phyloP scores from a whole-genome alignment of 139 green algal species.

The Cymbomonas tetramitiformis region DNA sequence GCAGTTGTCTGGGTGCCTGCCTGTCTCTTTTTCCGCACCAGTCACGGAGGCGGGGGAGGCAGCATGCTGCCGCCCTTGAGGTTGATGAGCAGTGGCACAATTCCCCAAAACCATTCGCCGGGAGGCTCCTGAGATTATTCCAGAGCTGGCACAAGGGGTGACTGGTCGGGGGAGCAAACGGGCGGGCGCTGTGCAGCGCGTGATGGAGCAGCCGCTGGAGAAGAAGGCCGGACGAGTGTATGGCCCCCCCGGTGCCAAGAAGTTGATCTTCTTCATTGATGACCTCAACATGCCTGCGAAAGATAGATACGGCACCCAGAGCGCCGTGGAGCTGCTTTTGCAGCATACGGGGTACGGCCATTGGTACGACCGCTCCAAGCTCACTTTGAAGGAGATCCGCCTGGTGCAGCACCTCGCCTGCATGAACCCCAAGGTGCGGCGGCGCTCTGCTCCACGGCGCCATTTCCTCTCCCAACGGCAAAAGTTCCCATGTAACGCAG shows the following conservation, averaged over 20 bases:
- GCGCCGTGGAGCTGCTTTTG: background rate
- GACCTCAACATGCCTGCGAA: slow-evolving; percentile 7
- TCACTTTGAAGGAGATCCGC: background rate
- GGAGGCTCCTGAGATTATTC: background rate
- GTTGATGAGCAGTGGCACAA: background rate
- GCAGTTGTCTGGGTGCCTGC: no score
- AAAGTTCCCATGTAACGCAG: no score
- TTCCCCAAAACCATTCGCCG: background rate
- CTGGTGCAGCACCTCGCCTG: background rate
- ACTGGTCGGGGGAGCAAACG: no score
- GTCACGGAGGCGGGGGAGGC: no score
- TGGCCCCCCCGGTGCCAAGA: background rate
- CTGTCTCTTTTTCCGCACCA: no score
- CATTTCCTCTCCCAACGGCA: background rate
- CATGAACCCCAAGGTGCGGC: background rate
- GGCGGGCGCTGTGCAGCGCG: no score
- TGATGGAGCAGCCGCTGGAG: no score
- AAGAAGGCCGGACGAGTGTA: slow-evolving; percentile 2
- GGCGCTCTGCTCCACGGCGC: background rate
- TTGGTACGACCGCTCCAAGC: background rate
- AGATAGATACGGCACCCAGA: slow-evolving; percentile 6
- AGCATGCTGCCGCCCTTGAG: no score
- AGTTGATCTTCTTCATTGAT: slow-evolving; percentile 8
- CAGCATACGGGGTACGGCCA: slow-evolving; percentile 2
- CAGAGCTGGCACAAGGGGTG: no score